Evolutionary conservation across 495 filamentous ascomycete genomes (phyloP).

Genomic region (Talaromyces stipitatus): DNA sequence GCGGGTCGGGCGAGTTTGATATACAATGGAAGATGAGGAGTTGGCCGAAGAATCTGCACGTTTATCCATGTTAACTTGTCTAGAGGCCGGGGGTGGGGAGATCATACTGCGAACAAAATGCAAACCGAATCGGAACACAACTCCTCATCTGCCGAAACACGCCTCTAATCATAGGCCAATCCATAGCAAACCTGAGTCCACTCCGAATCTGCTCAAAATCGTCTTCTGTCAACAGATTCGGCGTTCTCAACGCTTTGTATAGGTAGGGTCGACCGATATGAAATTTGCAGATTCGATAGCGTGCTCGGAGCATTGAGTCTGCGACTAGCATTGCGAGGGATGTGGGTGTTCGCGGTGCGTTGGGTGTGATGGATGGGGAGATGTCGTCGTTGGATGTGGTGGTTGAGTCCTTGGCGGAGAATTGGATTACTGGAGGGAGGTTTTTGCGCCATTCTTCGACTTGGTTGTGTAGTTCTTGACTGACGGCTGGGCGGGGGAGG

Average conservation of each 20-base stretch:
- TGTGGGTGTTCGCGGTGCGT: constrained; percentile 19
- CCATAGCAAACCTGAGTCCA: constrained; percentile 36
- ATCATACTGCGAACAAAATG: constrained; percentile 41
- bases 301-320: constrained; percentile 39
- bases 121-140: constrained; percentile 40
- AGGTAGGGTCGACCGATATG: constrained; percentile 42
- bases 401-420: constrained; percentile 18
- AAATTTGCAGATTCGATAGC: constrained; percentile 39
- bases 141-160: constrained; percentile 41
- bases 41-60: constrained; percentile 37
- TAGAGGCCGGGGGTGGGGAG: background rate
- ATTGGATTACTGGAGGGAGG: constrained; percentile 34
- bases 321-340: constrained; percentile 35
- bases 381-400: constrained; percentile 18
- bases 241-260: constrained; percentile 39
- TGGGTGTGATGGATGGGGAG: constrained; percentile 7
- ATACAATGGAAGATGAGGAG: constrained; percentile 41
- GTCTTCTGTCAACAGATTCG: constrained; percentile 30
- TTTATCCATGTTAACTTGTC: too few species aligned
- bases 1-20: constrained; percentile 29
- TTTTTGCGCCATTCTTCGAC: constrained; percentile 41
- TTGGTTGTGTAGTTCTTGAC: constrained; percentile 37
- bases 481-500: constrained; percentile 39
- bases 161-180: constrained; percentile 36
- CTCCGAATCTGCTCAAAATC: constrained; percentile 37